A percentile compares a stretch with the other conserved stretches of the same genome.
Evolutionary conservation across 2,329 filamentous ascomycete species (phyloP).

Genomic region (Canariomyces notabilis): DNA sequence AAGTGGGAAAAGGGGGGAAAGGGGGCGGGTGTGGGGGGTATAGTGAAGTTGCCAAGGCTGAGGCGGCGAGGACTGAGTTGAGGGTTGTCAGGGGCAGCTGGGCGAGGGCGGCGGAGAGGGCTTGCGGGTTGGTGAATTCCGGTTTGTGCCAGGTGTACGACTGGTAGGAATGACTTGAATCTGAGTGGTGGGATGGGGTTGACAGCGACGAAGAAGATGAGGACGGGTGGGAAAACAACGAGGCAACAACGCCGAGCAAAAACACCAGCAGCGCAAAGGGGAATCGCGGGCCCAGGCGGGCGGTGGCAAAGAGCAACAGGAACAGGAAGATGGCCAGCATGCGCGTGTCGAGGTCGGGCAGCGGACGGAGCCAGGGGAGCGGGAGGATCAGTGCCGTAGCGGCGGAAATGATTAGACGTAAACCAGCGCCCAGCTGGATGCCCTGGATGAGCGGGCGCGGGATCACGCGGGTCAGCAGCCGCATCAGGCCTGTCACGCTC

Average conservation of each 20-base stretch:
- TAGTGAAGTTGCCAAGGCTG: no score
- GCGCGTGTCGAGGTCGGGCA: constrained; percentile 72
- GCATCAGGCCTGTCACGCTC: constrained; percentile 72
- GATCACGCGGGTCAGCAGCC: constrained; percentile 66
- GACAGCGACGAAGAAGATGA: constrained; percentile 31
- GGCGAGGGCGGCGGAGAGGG: constrained; percentile 57
- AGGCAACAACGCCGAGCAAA: constrained; percentile 61
- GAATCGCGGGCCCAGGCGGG: constrained; percentile 56
- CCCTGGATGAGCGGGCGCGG: constrained; percentile 88
- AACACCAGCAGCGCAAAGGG: constrained; percentile 78
- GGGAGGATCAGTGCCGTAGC: constrained; percentile 63
- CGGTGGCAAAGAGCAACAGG: constrained; percentile 62
- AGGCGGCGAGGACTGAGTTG: constrained; percentile 87
- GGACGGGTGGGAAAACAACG: no score
- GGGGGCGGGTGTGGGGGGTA: no score
- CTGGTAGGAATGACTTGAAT: constrained; percentile 27
- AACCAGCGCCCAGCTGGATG: constrained; percentile 86
- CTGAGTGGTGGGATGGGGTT: constrained; percentile 55
- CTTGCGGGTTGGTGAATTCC: constrained; percentile 40
- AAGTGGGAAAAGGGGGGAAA: constrained; percentile 56
- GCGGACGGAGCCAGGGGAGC: constrained; percentile 59
- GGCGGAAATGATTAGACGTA: constrained; percentile 69
- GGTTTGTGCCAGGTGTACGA: constrained; percentile 50
- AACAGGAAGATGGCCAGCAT: constrained; percentile 74
- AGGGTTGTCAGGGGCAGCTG: constrained; percentile 88